phyloP scores from a whole-genome alignment of 495 filamentous ascomycete genomes.

The Cairneyella variabilis region DNA sequence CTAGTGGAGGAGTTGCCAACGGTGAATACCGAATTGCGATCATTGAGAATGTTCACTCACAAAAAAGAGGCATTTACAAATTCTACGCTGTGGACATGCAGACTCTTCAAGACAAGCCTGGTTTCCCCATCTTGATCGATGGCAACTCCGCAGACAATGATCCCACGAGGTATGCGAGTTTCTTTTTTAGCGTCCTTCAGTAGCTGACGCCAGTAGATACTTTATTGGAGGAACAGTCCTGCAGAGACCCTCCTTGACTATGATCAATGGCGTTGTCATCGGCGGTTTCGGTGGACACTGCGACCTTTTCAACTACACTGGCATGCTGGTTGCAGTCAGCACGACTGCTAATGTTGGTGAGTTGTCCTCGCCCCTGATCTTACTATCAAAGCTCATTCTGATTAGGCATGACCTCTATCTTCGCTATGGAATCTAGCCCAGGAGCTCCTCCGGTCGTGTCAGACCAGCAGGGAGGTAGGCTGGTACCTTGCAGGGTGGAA shows the following conservation, averaged over 20 bases:
- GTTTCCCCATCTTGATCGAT: slow-evolving; percentile 37
- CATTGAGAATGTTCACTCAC: not conserved
- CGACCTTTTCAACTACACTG: slow-evolving; percentile 44
- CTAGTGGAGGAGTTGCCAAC: slow-evolving; percentile 28
- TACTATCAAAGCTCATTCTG: not conserved
- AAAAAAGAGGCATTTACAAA: slow-evolving; percentile 25
- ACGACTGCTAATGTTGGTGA: slow-evolving; percentile 26
- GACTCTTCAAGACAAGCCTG: slow-evolving; percentile 30
- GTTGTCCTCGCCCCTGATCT: slow-evolving; percentile 1
- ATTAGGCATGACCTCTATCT: slow-evolving; percentile 15
- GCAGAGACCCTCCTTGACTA: slow-evolving; percentile 35
- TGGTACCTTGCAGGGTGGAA: slow-evolving; percentile 43
- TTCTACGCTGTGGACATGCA: slow-evolving; percentile 36
- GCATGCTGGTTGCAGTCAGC: slow-evolving; percentile 34
- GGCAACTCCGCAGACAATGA: slow-evolving; percentile 38
- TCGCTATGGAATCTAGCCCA: slow-evolving; percentile 33
- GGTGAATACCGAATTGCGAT: slow-evolving; percentile 15
- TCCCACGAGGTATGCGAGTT: slow-evolving; percentile 17
- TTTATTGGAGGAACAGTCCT: slow-evolving; percentile 41
- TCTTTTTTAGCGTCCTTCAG: not conserved
- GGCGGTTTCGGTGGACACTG: slow-evolving; percentile 44
- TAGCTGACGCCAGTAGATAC: slow-evolving; percentile 20
- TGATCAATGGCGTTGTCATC: slow-evolving; percentile 30
- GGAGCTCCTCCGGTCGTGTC: slow-evolving; percentile 27
- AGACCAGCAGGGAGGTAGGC: slow-evolving; percentile 32